A percentile compares a stretch with the other conserved stretches of the same genome.
These are phyloP conservation scores for Sorghum bicolor DNA, from an alignment of 176 grass and related monocot genomes.

Conservation along the genomic window DNA sequence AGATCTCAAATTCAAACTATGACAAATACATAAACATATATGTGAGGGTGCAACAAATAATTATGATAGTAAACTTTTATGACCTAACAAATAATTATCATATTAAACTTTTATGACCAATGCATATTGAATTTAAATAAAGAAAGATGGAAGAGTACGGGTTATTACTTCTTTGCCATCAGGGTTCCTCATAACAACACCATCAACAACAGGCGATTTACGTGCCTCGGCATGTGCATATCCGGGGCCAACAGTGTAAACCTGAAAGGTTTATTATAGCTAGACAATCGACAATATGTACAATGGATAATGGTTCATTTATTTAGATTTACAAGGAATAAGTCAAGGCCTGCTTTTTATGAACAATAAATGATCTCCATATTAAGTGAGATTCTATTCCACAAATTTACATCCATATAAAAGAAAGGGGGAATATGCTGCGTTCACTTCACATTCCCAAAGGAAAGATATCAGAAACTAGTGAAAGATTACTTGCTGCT, in stretches of 20 bases:
- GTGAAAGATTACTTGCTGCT: neutral
- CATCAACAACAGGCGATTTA: conserved; percentile 98
- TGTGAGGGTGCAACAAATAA: neutral
- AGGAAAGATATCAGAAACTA: neutral
- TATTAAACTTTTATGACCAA: neutral
- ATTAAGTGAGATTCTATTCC: neutral
- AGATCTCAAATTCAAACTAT: neutral
- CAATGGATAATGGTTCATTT: neutral
- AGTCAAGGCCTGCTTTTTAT: neutral
- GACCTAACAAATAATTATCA: neutral
- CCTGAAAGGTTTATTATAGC: conserved; percentile 50
- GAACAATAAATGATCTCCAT: neutral
- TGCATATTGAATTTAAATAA: conserved; percentile 14
- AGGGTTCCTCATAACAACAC: conserved; percentile 97
- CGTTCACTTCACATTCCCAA: conserved; percentile 1
- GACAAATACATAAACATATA: neutral
- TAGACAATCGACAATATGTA: conserved; percentile 14
- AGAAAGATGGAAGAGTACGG: conserved; percentile 7
- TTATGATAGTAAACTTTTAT: neutral
- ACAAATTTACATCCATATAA: neutral
- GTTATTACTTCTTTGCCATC: conserved; percentile 90
- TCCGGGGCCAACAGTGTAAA: conserved; percentile 94
- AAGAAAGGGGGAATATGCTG: neutral
- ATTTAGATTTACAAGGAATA: neutral
- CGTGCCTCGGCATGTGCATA: conserved; percentile 99